Conservation (phyloP, 108 stramenopile genomes). For the Nitzschia palea region DNA sequence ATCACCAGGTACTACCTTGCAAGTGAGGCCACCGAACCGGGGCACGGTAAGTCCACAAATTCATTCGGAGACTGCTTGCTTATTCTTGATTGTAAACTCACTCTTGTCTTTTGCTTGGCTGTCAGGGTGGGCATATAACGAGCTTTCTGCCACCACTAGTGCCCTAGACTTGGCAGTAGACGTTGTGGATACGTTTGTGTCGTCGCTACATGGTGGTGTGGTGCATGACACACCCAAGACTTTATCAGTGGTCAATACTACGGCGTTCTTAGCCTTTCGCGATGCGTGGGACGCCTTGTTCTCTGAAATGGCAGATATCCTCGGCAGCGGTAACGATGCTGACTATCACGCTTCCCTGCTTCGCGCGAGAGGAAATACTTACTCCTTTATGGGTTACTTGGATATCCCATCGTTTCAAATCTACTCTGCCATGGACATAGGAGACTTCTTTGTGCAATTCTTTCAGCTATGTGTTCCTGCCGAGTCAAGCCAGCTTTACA, state of each 20-base stretch:
- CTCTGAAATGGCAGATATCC: not conserved
- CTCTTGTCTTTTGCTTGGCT: not conserved
- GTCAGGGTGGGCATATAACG: slow-evolving; percentile 15
- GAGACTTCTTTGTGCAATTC: slow-evolving; percentile 2
- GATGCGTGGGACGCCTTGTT: not conserved
- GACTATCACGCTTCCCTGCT: not conserved
- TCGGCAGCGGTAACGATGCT: not conserved
- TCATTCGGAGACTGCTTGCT: not conserved
- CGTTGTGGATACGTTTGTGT: not conserved
- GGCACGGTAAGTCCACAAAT: slow-evolving; percentile 5
- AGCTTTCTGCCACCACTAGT: slow-evolving; percentile 1
- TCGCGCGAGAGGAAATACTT: not conserved
- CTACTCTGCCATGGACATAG: not conserved
- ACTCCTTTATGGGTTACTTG: not conserved
- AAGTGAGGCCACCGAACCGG: slow-evolving; percentile 10
- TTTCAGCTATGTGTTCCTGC: not conserved
- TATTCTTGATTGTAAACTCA: no score
- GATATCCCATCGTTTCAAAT: not conserved
- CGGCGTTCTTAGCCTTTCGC: not conserved
- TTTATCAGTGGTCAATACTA: not conserved
- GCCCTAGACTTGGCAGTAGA: not conserved
- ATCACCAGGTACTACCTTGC: slow-evolving; percentile 2
- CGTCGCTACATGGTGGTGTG: not conserved
- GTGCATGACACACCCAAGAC: slow-evolving; percentile 15
- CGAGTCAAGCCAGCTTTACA: not conserved